Percentiles rank a stretch among this genome's conserved stretches.
phyloP scores from a whole-genome alignment of 2,329 filamentous ascomycete genomes.

The Xylaria sp. region DNA sequence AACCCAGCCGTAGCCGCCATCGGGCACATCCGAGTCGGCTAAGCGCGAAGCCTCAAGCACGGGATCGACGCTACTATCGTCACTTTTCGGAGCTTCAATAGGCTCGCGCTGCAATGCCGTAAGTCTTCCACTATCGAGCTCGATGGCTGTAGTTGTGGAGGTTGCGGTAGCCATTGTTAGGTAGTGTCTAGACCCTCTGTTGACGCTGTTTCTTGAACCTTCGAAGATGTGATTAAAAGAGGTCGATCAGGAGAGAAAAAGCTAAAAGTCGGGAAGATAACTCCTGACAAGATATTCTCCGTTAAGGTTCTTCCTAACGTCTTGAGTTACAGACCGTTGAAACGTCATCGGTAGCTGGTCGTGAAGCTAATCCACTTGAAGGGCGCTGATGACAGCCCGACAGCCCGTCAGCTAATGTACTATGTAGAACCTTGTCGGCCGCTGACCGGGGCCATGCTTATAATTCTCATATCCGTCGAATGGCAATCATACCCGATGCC shows the following conservation, averaged over 20 bases:
- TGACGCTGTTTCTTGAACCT: not conserved
- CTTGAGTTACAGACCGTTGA: not conserved
- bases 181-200: not conserved
- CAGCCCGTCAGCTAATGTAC: conserved; percentile 9
- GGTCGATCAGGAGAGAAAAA: not conserved
- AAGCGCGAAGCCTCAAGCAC: conserved; percentile 38
- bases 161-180: conserved; percentile 33
- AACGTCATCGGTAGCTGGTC: conserved; percentile 2
- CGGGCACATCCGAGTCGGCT: conserved; percentile 38
- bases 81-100: conserved; percentile 17
- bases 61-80: conserved; percentile 26
- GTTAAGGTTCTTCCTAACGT: not conserved
- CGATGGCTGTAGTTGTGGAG: conserved; percentile 35
- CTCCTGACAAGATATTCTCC: not conserved
- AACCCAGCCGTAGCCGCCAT: conserved; percentile 41
- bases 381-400: conserved; percentile 18
- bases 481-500: not conserved
- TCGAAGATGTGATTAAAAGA: not conserved
- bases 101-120: conserved; percentile 33
- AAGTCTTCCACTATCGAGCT: conserved; percentile 16
- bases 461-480: conserved; percentile 9
- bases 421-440: conserved; percentile 12
- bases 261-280: not conserved
- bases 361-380: conserved; percentile 22
- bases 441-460: not conserved